Conservation (phyloP, 306 rosid genomes). For the Adenanthera pavonina region DNA sequence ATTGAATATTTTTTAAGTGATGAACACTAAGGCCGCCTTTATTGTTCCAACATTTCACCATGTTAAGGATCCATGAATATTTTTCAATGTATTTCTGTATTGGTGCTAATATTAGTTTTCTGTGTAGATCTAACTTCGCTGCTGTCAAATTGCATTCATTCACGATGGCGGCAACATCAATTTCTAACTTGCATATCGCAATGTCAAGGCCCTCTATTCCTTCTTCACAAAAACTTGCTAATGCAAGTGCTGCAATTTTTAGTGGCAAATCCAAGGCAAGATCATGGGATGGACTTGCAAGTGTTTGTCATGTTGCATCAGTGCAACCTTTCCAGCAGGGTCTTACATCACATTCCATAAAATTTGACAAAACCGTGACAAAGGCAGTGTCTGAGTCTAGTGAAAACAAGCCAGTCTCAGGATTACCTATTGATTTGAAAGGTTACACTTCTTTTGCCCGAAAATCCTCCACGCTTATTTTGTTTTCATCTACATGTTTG, state of each 20-base stretch:
- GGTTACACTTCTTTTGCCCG: conserved; percentile 46
- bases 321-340: conserved; percentile 47
- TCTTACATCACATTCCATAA: conserved; percentile 46
- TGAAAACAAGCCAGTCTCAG: conserved; percentile 59
- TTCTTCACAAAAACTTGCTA: conserved; percentile 51
- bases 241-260: conserved; percentile 43
- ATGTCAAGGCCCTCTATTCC: conserved; percentile 57
- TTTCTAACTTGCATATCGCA: conserved; percentile 71
- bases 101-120: conserved; percentile 14
- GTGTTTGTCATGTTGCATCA: conserved; percentile 64
- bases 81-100: conserved; percentile 15
- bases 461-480: conserved; percentile 9
- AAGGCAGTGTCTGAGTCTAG: conserved; percentile 68
- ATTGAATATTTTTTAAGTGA: conserved; percentile 24
- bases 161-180: conserved; percentile 71
- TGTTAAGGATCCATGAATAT: neutral
- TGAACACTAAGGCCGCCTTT: neutral
- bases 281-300: conserved; percentile 63
- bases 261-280: conserved; percentile 48
- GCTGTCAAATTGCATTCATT: conserved; percentile 41
- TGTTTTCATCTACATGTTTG: neutral
- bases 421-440: conserved; percentile 85
- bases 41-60: conserved; percentile 7
- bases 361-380: conserved; percentile 51
- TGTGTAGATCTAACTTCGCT: conserved; percentile 44